These are phyloP conservation scores for Daphne laureola DNA, from an alignment of 441 rosid species.

Conservation along the genomic window DNA sequence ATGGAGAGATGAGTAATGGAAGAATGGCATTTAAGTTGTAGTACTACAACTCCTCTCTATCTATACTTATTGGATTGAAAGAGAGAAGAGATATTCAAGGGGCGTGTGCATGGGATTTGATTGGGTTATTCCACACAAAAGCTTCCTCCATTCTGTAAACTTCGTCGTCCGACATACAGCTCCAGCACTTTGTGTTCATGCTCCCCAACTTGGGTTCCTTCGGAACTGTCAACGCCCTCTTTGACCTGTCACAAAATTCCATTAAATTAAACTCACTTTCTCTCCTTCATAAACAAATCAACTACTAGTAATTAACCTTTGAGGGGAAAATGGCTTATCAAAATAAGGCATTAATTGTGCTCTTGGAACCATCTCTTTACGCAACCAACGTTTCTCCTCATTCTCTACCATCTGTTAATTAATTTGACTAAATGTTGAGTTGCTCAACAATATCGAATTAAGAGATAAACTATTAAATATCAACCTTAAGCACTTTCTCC, in stretches of 20 bases:
- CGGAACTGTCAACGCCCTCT: conserved; percentile 61
- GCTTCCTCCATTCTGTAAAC: conserved; percentile 34
- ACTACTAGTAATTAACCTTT: too few species aligned
- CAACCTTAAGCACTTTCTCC: conserved; percentile 68
- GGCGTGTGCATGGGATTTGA: conserved; percentile 11
- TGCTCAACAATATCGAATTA: too few species aligned
- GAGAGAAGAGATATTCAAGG: too few species aligned
- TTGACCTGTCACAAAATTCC: conserved; percentile 71
- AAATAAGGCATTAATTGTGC: conserved; percentile 81
- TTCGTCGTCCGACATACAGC: conserved; percentile 34
- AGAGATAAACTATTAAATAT: too few species aligned
- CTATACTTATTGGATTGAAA: too few species aligned
- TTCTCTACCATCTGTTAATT: conserved; percentile 59
- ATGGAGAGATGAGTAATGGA: too few species aligned
- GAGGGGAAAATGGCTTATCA: conserved; percentile 73
- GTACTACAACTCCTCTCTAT: too few species aligned
- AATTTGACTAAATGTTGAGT: background rate
- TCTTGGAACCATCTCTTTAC: conserved; percentile 84
- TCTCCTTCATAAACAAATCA: too few species aligned
- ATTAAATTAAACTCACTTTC: too few species aligned
- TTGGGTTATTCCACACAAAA: conserved; percentile 36
- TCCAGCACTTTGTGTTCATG: conserved; percentile 50
- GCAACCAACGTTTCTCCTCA: conserved; percentile 55
- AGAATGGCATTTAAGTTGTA: too few species aligned
- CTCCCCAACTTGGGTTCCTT: conserved; percentile 57